Conservation (phyloP, 768 basidiomycete genomes). For the Lactarius indigo region DNA sequence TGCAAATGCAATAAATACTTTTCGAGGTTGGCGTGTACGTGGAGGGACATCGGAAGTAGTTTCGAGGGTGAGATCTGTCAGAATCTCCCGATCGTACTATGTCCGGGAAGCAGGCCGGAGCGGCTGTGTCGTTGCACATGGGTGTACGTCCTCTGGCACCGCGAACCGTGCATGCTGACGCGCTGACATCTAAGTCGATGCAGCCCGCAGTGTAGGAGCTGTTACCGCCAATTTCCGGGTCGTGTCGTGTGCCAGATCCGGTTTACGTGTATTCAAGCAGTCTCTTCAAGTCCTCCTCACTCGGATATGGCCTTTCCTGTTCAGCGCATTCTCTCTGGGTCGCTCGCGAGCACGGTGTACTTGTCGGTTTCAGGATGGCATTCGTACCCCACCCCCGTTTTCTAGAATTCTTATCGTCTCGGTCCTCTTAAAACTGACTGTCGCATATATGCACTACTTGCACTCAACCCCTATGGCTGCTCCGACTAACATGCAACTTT, state of each 20-base stretch:
- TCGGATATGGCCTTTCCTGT: slow-evolving; percentile 12
- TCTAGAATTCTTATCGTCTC: slow-evolving; percentile 12
- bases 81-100: slow-evolving; percentile 15
- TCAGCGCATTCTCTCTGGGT: slow-evolving; percentile 7
- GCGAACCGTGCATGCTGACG: slow-evolving; percentile 20
- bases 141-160: slow-evolving; percentile 16
- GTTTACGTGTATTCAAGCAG: slow-evolving; percentile 14
- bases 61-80: slow-evolving; percentile 22
- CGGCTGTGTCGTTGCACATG: slow-evolving; percentile 8
- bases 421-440: neutral
- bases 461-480: slow-evolving; percentile 9
- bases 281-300: slow-evolving; percentile 1
- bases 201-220: slow-evolving; percentile 8
- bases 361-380: slow-evolving; percentile 24
- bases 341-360: slow-evolving; percentile 15
- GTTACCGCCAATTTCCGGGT: slow-evolving; percentile 13
- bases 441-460: neutral
- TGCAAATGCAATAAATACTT: slow-evolving; percentile 23
- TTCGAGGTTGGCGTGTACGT: slow-evolving; percentile 9
- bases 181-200: slow-evolving; percentile 24
- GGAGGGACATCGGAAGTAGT: slow-evolving; percentile 23
- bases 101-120: slow-evolving; percentile 11
- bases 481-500: slow-evolving; percentile 11
- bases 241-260: slow-evolving; percentile 16
- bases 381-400: slow-evolving; percentile 18